phyloP scores from a whole-genome alignment of 2,329 filamentous ascomycete species.

The Cyanodermella asteris region DNA sequence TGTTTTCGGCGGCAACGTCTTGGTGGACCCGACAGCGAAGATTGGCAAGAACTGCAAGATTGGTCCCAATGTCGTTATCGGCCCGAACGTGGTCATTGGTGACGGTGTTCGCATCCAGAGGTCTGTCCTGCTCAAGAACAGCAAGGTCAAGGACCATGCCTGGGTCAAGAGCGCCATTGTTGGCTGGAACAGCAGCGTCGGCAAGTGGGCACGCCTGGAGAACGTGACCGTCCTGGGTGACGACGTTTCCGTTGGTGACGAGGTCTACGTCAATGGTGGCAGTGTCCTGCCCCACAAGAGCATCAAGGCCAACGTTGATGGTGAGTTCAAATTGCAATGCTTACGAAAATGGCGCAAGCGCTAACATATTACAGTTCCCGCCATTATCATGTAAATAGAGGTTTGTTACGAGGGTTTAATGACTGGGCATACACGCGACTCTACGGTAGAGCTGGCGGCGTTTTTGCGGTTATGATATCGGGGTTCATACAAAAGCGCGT shows the following conservation, averaged over 20 bases:
- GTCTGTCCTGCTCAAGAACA: slow-evolving; percentile 69
- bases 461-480: too few relatives aligned
- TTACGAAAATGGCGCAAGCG: neutral
- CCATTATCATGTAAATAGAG: slow-evolving; percentile 12
- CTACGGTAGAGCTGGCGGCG: neutral
- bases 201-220: slow-evolving; percentile 87
- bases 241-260: slow-evolving; percentile 91
- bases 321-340: slow-evolving; percentile 20
- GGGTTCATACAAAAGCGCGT: too few relatives aligned
- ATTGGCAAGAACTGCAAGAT: slow-evolving; percentile 98
- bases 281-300: slow-evolving; percentile 93
- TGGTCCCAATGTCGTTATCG: slow-evolving; percentile 89
- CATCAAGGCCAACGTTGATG: slow-evolving; percentile 94
- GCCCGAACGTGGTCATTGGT: slow-evolving; percentile 74
- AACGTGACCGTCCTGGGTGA: slow-evolving; percentile 96
- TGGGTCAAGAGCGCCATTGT: slow-evolving; percentile 99
- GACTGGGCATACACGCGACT: slow-evolving; percentile 3
- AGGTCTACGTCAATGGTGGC: slow-evolving; percentile 95
- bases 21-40: slow-evolving; percentile 84
- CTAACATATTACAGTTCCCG: slow-evolving; percentile 8
- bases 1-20: slow-evolving; percentile 81
- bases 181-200: slow-evolving; percentile 92
- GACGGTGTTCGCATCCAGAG: slow-evolving; percentile 88
- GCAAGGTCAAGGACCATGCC: slow-evolving; percentile 94
- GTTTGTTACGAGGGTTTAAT: too few relatives aligned